phyloP scores from a whole-genome alignment of 2,329 filamentous ascomycete species.

The Talaromyces sp. region DNA sequence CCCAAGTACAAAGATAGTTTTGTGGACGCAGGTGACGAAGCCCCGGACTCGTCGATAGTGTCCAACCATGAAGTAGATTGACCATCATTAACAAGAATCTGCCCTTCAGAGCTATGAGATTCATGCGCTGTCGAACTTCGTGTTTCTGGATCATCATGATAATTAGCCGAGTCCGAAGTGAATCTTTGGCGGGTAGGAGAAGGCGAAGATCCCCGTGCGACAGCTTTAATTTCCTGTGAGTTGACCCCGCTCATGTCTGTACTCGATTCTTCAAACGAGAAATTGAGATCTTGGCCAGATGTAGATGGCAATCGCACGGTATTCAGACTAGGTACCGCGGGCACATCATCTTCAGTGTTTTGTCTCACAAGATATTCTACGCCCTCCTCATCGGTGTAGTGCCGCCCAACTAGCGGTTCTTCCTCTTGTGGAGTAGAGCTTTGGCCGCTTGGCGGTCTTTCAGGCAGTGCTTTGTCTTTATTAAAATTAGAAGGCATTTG shows the following conservation, averaged over 20 bases:
- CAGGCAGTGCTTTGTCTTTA: conserved; percentile 71
- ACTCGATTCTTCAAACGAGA: neutral
- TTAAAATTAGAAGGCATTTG: conserved; percentile 51
- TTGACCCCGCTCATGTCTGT: neutral
- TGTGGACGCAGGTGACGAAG: conserved; percentile 72
- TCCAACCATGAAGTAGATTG: conserved; percentile 92
- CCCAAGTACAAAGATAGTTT: conserved; percentile 69
- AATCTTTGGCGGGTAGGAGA: conserved; percentile 62
- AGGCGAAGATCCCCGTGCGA: conserved; percentile 56
- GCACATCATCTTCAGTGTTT: neutral
- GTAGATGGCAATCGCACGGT: conserved; percentile 7
- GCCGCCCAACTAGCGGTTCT: conserved; percentile 48
- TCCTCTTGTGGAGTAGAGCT: conserved; percentile 13
- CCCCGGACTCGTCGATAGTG: conserved; percentile 85
- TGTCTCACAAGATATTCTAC: neutral
- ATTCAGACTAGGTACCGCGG: neutral
- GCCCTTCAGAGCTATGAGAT: conserved; percentile 5
- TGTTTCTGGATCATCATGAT: neutral
- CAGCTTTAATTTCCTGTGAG: neutral
- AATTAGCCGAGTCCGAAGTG: conserved; percentile 41
- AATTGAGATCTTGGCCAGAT: conserved; percentile 1
- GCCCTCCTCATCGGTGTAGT: conserved; percentile 19
- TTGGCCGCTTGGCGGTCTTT: conserved; percentile 59
- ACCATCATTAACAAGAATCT: conserved; percentile 59
- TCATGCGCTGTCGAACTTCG: neutral